Conservation (phyloP, 2,329 filamentous ascomycete genomes). For the Ascochyta koolunga region DNA sequence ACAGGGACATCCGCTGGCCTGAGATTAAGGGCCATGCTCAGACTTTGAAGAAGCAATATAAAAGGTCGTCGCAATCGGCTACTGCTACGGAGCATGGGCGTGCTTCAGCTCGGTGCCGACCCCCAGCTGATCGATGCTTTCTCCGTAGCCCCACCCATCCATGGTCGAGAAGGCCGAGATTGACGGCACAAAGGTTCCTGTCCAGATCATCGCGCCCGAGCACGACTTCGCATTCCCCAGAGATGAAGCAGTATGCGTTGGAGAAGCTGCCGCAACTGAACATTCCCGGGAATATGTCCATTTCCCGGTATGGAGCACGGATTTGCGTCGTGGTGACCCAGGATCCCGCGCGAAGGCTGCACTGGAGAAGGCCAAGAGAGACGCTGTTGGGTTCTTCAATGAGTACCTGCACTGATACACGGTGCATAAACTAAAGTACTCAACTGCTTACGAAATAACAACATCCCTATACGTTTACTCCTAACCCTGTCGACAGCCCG, state of each 20-base stretch:
- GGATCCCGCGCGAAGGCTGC: conserved; percentile 36
- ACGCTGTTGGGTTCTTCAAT: conserved; percentile 37
- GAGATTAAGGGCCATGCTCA: conserved; percentile 47
- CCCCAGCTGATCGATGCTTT: conserved; percentile 40
- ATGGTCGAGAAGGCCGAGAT: conserved; percentile 39
- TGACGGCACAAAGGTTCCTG: conserved; percentile 38
- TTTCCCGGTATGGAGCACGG: conserved; percentile 43
- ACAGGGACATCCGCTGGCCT: conserved; percentile 47
- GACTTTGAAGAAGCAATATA: conserved; percentile 42
- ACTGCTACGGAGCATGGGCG: conserved; percentile 56
- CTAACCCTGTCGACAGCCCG: too few species aligned
- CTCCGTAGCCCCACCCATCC: conserved; percentile 38
- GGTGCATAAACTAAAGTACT: not conserved
- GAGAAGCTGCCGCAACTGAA: conserved; percentile 36
- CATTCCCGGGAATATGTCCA: conserved; percentile 42
- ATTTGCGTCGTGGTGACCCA: conserved; percentile 39
- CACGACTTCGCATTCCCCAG: conserved; percentile 33
- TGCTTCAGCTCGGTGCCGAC: conserved; percentile 40
- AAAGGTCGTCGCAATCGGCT: conserved; percentile 56
- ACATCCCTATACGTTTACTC: not conserved
- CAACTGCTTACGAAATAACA: not conserved
- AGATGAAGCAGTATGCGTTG: conserved; percentile 38
- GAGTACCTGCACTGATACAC: conserved; percentile 39
- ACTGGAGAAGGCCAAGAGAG: conserved; percentile 44
- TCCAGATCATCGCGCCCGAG: conserved; percentile 41